Evolutionary conservation across 1,284 basidiomycete species (phyloP).

Genomic region (Meira miltonrushii): DNA sequence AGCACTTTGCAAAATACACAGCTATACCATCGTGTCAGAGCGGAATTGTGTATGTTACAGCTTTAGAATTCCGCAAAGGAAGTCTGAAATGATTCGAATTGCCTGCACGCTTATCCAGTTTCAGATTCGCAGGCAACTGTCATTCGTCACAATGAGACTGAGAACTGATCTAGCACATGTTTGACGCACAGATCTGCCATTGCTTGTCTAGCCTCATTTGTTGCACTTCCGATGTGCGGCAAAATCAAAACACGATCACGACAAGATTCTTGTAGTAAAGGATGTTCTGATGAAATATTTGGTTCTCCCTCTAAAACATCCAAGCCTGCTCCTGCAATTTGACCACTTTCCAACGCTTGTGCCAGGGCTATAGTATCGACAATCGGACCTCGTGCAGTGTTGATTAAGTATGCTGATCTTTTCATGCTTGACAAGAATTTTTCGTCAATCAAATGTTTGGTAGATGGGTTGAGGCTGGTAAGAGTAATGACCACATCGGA

Average conservation of each 20-base stretch:
- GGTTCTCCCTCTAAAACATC: conserved; percentile 4
- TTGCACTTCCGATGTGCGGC: background rate
- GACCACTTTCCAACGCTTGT: background rate
- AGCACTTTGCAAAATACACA: no score
- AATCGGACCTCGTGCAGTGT: background rate
- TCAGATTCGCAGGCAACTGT: no score
- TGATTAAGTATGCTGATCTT: background rate
- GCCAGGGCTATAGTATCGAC: background rate
- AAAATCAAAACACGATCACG: background rate
- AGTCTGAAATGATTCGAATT: no score
- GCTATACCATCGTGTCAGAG: no score
- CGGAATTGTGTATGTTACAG: no score
- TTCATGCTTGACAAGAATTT: background rate
- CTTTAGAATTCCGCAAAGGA: no score
- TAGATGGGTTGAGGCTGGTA: background rate
- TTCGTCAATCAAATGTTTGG: background rate
- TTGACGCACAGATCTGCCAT: background rate
- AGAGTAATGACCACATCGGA: background rate
- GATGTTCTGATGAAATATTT: background rate
- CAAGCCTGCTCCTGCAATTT: background rate
- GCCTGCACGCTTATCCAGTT: no score
- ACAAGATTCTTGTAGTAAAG: background rate
- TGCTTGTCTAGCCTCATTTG: background rate
- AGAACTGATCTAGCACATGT: background rate
- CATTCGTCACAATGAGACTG: no score